Evolutionary conservation across 2,329 filamentous ascomycete genomes (phyloP), one percentile per base, ranked within the genome.

Genomic region (Coccinonectria pachysandricola): DNA sequence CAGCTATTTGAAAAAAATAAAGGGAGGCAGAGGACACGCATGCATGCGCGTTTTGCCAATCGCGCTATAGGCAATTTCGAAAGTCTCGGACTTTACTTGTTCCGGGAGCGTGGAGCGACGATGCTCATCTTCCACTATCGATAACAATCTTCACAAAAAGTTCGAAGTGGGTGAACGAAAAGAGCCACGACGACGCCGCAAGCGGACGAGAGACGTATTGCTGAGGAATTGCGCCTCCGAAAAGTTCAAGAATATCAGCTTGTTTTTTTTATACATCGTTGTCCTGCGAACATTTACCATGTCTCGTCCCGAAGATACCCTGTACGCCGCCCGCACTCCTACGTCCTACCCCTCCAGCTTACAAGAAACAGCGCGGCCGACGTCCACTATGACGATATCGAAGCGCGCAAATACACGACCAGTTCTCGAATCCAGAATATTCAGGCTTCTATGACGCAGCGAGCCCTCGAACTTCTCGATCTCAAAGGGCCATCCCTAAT

Each of bases 401-500:
- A 95, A 66, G 88, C 91, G 16, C 80, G 83, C 53, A 96, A 96
- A 67, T 98, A 98, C 65, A 96, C 91, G 7, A 95, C 88, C 4
- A 88, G 78, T 38, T 94, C 86, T 4, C 85, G 91, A 38, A 96
- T 98, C 51, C 84, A 91, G 49, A 86, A 83, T 45, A 94, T 98
- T 45, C 91, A 98, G 57, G 81, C 87, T 1, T 73, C 76, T 36
- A 98, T 98, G 91, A 94, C 91, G 15, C 71, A 85, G 43, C 82
- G 91, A 30, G 91, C 91, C 17, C 81, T 98, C 37, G 79, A 91
- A 50, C 81, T 98, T 10, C 84, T 98, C 45, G 71, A 84, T 50
- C 78, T 98, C 22, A 60, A 68, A 21, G 61, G 66, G 1, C 83
- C 91, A 4, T 93, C 85, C 5, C 60, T 96, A 27, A 87, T 98